A percentile compares a stretch with the other conserved stretches of the same genome.
These are phyloP conservation scores for Diplocarpon rosae DNA, from an alignment of 2,329 filamentous ascomycete species.

Conservation along the genomic window DNA sequence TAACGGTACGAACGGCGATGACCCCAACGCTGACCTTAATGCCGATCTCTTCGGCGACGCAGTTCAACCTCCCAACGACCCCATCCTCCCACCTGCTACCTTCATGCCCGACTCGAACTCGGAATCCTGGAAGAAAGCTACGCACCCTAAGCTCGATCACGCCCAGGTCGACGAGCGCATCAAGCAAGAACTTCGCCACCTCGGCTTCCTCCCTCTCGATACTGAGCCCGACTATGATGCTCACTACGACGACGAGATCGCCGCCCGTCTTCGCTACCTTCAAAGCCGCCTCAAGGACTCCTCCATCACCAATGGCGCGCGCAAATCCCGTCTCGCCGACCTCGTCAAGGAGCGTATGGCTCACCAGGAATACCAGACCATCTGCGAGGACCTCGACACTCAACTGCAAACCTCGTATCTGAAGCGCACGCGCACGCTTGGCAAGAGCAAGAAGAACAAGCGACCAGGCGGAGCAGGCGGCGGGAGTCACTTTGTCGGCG, in stretches of 20 bases:
- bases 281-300: conserved; percentile 75
- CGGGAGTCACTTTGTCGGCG: conserved; percentile 50
- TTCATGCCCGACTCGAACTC: conserved; percentile 68
- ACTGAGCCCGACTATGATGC: conserved; percentile 68
- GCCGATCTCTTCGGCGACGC: conserved; percentile 27
- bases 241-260: conserved; percentile 89
- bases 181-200: conserved; percentile 80
- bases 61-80: conserved; percentile 16
- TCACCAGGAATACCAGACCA: conserved; percentile 92
- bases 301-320: conserved; percentile 78
- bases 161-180: conserved; percentile 80
- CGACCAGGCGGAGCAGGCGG: conserved; percentile 64
- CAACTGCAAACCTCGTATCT: conserved; percentile 93
- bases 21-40: conserved; percentile 36
- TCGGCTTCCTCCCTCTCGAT: conserved; percentile 71
- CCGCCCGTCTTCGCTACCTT: conserved; percentile 74
- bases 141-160: conserved; percentile 70
- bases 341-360: conserved; percentile 88
- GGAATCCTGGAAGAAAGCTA: conserved; percentile 69
- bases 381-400: conserved; percentile 88
- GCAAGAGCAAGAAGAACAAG: conserved; percentile 88
- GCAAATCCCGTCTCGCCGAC: conserved; percentile 77
- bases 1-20: conserved; percentile 41
- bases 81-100: conserved; percentile 53
- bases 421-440: conserved; percentile 87